Evolutionary conservation across 73 alveolate genomes (phyloP).

Genomic region (Diophrys sp.): DNA sequence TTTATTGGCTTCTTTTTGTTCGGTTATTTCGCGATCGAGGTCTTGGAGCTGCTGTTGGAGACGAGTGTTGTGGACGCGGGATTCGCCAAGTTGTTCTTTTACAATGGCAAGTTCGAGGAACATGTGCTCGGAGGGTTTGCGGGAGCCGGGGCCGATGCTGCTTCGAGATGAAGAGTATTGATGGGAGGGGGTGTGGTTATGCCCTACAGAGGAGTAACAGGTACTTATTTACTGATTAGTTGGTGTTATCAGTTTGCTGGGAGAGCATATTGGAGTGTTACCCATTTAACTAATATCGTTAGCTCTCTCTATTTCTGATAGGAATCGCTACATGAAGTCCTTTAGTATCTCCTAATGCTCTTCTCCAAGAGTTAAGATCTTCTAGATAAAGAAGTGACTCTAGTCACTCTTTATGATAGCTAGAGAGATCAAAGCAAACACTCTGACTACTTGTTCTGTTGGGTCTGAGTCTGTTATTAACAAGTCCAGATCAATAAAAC

Average conservation of each 20-base stretch:
- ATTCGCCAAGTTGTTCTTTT: not conserved
- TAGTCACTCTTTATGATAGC: not conserved
- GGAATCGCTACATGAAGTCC: not conserved
- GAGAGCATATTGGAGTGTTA: not conserved
- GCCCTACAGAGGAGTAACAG: too few species aligned
- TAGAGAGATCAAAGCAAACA: not conserved
- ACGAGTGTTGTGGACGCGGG: not conserved
- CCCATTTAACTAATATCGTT: too few species aligned
- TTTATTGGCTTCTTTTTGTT: not conserved
- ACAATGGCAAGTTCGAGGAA: not conserved
- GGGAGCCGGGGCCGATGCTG: not conserved
- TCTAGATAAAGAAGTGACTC: not conserved
- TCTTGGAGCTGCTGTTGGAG: not conserved
- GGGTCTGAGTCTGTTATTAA: not conserved
- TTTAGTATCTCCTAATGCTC: not conserved
- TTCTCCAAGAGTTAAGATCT: too few species aligned
- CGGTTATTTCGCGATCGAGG: not conserved
- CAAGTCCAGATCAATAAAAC: not conserved
- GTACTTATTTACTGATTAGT: too few species aligned
- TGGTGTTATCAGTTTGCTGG: too few species aligned
- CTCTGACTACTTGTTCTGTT: not conserved
- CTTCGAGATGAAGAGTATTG: not conserved
- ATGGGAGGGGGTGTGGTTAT: too few species aligned
- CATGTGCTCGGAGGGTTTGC: not conserved
- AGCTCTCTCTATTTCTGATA: not conserved